Base-by-base conservation (phyloP, 768 basidiomycete genomes). In the Russula emetica region DNA sequence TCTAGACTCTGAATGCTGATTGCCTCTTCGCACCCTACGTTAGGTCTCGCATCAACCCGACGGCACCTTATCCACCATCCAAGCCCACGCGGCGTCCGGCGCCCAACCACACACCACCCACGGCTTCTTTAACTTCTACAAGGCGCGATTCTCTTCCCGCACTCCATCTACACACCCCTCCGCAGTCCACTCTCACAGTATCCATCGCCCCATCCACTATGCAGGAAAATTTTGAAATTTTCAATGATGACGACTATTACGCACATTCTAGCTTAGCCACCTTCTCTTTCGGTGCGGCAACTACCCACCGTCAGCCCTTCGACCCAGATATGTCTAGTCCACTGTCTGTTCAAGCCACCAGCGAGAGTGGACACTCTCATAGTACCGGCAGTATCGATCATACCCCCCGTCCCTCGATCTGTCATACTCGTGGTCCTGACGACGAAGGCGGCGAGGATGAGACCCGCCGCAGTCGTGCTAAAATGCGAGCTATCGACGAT, bases 401-500 rank as follows among this genome's bases (percentile, higher is more conserved):
- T 42, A 81, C 80, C 0, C 80, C 80, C 5, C 78, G 80, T 45
- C 77, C 76, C 11, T 80, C 80, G 28, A 69, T 81, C 38, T 76
- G 75, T 24, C 63, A 65, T 36, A 50, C 72, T 18, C 59, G 61
- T 67, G 58, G 58, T 32, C 68, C 69, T 59, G 74, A 77, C 66
- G 77, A 78, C 64, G 76, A 76, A 54, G 74, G 76, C 28, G 71
- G 70, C 18, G 74, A 72, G n/a, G 72, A 68, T 2, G 72, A 66
- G 24, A 63, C 72, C 26, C 69, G 62, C n/a, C 58, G 72, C 44
- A 74, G 64, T 53, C 71, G 78, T 45, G 72, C 76, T 6, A 78
- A 79, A 67, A 76, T 78, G 73, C 74, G 78, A 30, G 78, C 78
- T 20, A 76, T 79, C 55, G 78, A 78, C 69, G 78, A 77, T 47